Evolutionary conservation across 352 stramenopile genomes (phyloP).

Genomic region (Aphanomyces stellatus): DNA sequence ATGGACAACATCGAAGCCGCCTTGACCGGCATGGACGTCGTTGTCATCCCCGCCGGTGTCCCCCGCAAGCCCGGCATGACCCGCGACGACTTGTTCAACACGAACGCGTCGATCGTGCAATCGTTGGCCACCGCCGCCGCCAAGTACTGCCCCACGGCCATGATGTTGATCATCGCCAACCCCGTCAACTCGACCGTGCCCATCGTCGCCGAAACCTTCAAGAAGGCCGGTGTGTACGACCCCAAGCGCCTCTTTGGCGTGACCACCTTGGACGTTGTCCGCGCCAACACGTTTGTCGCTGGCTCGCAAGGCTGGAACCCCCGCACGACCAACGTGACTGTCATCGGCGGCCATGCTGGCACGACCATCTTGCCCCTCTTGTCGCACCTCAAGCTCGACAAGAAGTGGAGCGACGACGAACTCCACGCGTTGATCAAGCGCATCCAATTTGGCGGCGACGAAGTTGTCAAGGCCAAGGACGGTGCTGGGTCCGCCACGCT

Average conservation of each 20-base stretch:
- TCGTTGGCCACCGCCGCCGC: constrained; percentile 91
- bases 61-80: constrained; percentile 98
- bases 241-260: constrained; percentile 97
- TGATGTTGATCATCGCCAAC: constrained; percentile 98
- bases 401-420: constrained; percentile 91
- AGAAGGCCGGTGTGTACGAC: constrained; percentile 94
- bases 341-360: constrained; percentile 98
- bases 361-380: constrained; percentile 99
- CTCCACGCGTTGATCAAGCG: constrained; percentile 93
- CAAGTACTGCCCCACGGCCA: constrained; percentile 94
- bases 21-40: constrained; percentile 86
- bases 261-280: constrained; percentile 97
- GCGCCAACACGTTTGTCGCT: constrained; percentile 94
- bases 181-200: constrained; percentile 99
- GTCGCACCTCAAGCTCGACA: constrained; percentile 88
- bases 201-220: constrained; percentile 98
- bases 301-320: constrained; percentile 74
- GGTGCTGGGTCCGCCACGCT: constrained; percentile 97
- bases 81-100: constrained; percentile 94
- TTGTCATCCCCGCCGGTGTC: constrained; percentile 98
- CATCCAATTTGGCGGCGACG: constrained; percentile 91
- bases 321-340: constrained; percentile 82
- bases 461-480: constrained; percentile 97
- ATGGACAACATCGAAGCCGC: constrained; percentile 72
- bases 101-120: constrained; percentile 95